Base-by-base conservation (phyloP, 352 stramenopile genomes). In the Phytophthora sp. region DNA sequence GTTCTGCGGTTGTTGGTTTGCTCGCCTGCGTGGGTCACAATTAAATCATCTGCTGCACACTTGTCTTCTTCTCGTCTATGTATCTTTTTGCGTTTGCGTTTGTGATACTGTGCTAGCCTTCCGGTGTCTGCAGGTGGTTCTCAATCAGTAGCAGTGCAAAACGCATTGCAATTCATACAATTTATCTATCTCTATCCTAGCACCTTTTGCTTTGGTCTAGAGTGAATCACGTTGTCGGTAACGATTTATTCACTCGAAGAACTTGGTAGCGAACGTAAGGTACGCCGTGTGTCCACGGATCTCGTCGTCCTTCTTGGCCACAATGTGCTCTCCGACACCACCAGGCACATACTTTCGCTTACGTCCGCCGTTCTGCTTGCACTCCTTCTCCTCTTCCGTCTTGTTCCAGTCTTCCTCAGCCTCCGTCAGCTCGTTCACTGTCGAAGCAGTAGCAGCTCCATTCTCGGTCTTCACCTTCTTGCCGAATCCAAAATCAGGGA, bases 211-310 rank as follows among this genome's bases (percentile, higher is more conserved):
- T 49, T 26, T 21, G 21, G 7, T 41, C 29, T 18, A 53, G 27
- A 12, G n/a, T 61, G 15, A 29, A 53, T 27, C 7, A 59, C 3
- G 26, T 29, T 26, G n/a, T 5, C 46, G 18, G 3, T 9, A 55
- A 55, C 2, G 20, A 42, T 31, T 35, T 55, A 26, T 46, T 74
- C 54, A 89, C 26, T 72, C 76, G 36, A 90, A 90, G 57, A 95
- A 93, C 76, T 93, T 95, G 67, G 75, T 89, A 30, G 87, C 87
- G 55, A 95, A 95, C 46, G 88, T 95, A 21, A 95, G 71, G 59
- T 94, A 95, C 20, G 88, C 88, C 29, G 88, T 95, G 75, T 95
- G 88, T 45, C 88, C 88, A 24, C 88, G 84, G 62, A 95, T 95
- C 63, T 94, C 88, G 38, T 86, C 77, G 70, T 93, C 86, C 47